Conservation (phyloP, 441 rosid genomes). For the Lepidium campestre region DNA sequence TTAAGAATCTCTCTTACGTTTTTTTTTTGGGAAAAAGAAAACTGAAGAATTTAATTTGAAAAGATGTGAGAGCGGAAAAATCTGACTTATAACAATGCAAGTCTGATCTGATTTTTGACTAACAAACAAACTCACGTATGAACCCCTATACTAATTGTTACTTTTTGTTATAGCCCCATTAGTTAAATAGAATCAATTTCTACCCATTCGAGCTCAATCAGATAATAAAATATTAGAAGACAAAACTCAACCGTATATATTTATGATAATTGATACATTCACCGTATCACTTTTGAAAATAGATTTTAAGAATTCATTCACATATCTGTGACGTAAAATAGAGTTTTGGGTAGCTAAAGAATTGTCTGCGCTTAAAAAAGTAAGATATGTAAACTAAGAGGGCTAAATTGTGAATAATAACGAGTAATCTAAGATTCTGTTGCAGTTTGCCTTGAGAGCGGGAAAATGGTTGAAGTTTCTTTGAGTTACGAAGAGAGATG, state of each 20-base stretch:
- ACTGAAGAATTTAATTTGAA: constrained; percentile 11
- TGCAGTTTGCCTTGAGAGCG: constrained; percentile 24
- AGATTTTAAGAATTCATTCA: background rate
- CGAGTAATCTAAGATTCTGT: constrained; percentile 18
- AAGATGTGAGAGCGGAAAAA: constrained; percentile 16
- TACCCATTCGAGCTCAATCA: background rate
- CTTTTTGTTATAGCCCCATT: background rate
- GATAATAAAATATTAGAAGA: no score
- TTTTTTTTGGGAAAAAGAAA: background rate
- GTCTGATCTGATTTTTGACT: background rate
- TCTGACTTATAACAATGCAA: background rate
- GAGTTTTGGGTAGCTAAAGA: background rate
- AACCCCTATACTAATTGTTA: background rate
- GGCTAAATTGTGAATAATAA: background rate
- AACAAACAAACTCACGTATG: background rate
- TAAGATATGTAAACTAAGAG: background rate
- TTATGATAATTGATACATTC: background rate
- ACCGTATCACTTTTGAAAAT: background rate
- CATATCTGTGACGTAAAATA: no score
- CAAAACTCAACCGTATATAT: background rate
- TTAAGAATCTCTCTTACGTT: background rate
- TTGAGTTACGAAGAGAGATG: background rate
- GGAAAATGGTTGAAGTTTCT: constrained; percentile 17
- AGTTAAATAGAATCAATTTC: background rate
- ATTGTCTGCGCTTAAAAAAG: background rate